Evolutionary conservation across 352 stramenopile species (phyloP), one percentile per base, ranked within the genome.

Genomic region (Globisporangium splendens): DNA sequence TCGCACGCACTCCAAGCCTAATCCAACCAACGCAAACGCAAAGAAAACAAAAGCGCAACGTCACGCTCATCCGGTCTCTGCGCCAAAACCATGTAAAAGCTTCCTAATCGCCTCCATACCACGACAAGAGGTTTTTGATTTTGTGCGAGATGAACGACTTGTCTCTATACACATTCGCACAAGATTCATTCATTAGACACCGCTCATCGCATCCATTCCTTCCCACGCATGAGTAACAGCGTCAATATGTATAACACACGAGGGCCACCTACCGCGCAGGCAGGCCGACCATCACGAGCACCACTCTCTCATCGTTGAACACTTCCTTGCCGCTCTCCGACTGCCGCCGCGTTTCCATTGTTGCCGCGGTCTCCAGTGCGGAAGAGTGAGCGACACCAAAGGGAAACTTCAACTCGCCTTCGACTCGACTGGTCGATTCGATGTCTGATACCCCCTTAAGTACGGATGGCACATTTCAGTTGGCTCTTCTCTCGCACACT

Each of bases 141-240:
- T 93, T 93, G 60, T 96, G 87, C 43, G 88, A 86, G 68, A 96
- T 96, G 62, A 96, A 93, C 15, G 89, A 97, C 60, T 97, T 98
- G 35, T 88, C 89, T 2, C 87, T 75, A 57, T 14, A 15, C 38
- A 31, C 17, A 57, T 14, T 48, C 15, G 12, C 56, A 46, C 46
- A 28, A 8, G 5, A 8, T 35, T 35, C 28, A 10, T 35, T 35
- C 28, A 8, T 35, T 35, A 35, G 28, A 35, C 28, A 35, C 28
- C 5, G 28, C 28, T 35, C 28, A 35, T 4, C 3, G 28, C 28
- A 35, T 10, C 28, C 28, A 10, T 11, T 35, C 28, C 28, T 35
- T 4, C 5, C 28, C 28, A 35, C 28, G 28, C 28, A 10, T 3
- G 2, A 1, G 2, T 8, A 35, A 3, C 28, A 35, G 28, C 28